These are phyloP conservation scores for Geum urbanum DNA, from an alignment of 306 rosid genomes.

Conservation along the genomic window DNA sequence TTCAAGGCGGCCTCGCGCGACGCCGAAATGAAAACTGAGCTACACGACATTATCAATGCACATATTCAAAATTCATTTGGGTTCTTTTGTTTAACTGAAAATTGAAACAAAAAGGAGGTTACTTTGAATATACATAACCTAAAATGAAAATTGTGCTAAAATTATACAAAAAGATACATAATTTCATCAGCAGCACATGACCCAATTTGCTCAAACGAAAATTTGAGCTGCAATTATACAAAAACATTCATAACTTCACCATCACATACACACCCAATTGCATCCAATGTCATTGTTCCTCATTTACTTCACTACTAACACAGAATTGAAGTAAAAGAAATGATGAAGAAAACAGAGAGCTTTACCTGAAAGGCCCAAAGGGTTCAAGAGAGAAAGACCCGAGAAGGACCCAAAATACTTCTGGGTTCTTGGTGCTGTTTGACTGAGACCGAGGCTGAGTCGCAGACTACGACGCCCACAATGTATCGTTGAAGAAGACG, in stretches of 20 bases:
- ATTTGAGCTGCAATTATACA: background rate
- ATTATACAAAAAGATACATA: background rate
- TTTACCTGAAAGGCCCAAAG: constrained; percentile 51
- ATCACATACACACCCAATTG: constrained; percentile 1
- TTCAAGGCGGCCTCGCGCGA: too few relatives aligned
- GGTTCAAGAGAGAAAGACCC: constrained; percentile 54
- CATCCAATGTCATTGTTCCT: background rate
- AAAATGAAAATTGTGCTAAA: background rate
- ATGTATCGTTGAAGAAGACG: constrained; percentile 19
- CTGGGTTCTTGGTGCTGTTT: constrained; percentile 32
- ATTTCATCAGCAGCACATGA: background rate
- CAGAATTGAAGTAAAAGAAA: background rate
- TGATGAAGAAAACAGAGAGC: background rate
- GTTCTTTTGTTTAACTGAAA: background rate
- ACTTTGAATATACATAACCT: background rate
- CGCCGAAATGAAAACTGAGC: too few relatives aligned
- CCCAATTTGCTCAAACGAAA: background rate
- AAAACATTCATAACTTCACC: background rate
- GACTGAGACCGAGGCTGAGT: constrained; percentile 26
- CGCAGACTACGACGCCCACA: constrained; percentile 11
- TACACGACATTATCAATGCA: too few relatives aligned
- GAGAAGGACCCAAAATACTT: constrained; percentile 42
- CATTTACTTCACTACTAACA: background rate
- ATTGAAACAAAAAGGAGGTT: background rate
- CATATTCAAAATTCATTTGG: background rate